phyloP scores from a whole-genome alignment of 169 alveolate species.

The Plasmodium ovale region DNA sequence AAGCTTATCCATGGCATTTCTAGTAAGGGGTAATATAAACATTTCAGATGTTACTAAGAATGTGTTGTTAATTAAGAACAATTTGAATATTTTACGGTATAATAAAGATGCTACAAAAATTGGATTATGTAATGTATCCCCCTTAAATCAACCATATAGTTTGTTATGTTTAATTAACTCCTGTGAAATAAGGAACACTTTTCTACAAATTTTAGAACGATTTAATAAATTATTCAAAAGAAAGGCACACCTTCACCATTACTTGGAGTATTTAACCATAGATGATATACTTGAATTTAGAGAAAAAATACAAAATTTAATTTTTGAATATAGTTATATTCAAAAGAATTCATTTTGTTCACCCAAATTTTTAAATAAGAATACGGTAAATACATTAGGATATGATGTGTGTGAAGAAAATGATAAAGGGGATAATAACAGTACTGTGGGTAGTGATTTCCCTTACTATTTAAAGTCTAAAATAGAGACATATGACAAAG shows the following conservation, averaged over 20 bases:
- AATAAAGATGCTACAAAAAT: slow-evolving; percentile 94
- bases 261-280: slow-evolving; percentile 84
- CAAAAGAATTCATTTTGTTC: slow-evolving; percentile 71
- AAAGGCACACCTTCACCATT: slow-evolving; percentile 93
- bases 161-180: slow-evolving; percentile 90
- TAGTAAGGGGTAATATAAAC: slow-evolving; percentile 92
- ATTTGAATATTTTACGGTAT: slow-evolving; percentile 91
- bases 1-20: slow-evolving; percentile 93
- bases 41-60: slow-evolving; percentile 92
- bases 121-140: slow-evolving; percentile 92
- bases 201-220: slow-evolving; percentile 84
- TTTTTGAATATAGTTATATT: slow-evolving; percentile 69
- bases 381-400: slow-evolving; percentile 45
- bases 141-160: slow-evolving; percentile 90
- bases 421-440: slow-evolving; percentile 3
- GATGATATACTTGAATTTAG: slow-evolving; percentile 72
- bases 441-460: neutral
- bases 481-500: slow-evolving; percentile 13
- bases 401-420: slow-evolving; percentile 58
- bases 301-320: slow-evolving; percentile 87
- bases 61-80: slow-evolving; percentile 88
- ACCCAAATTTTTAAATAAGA: slow-evolving; percentile 65
- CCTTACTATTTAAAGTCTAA: slow-evolving; percentile 52
- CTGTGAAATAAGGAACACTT: slow-evolving; percentile 87
- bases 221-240: slow-evolving; percentile 90